These are phyloP conservation scores for Lathyrus aphaca DNA, from an alignment of 306 rosid species.

Conservation along the genomic window DNA sequence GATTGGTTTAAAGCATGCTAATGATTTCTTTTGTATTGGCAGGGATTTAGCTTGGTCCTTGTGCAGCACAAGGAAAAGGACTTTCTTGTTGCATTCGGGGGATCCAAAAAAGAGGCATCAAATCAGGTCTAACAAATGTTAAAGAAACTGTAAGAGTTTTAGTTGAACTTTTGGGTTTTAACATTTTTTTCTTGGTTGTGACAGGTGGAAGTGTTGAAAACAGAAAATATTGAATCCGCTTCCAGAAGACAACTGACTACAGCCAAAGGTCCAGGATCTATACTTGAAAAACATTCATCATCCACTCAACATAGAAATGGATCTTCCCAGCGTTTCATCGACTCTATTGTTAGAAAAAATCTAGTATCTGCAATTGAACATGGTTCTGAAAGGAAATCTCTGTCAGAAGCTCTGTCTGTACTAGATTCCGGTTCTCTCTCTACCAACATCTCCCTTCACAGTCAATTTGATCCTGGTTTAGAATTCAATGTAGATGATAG, in stretches of 20 bases:
- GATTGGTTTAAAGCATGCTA: constrained; percentile 28
- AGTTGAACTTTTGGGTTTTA: constrained; percentile 17
- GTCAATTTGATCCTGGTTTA: constrained; percentile 75
- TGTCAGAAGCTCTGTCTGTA: constrained; percentile 65
- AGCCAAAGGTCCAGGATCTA: constrained; percentile 49
- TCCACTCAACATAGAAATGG: constrained; percentile 55
- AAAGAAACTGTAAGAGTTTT: constrained; percentile 7
- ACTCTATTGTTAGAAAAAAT: constrained; percentile 59
- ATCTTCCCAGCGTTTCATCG: constrained; percentile 54
- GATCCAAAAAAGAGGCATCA: constrained; percentile 88
- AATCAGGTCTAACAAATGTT: constrained; percentile 67
- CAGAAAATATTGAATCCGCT: constrained; percentile 65
- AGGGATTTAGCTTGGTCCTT: constrained; percentile 90
- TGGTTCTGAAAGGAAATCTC: constrained; percentile 93
- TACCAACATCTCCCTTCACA: constrained; percentile 67
- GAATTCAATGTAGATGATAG: constrained; percentile 53
- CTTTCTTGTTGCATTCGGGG: constrained; percentile 96
- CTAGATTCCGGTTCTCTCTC: constrained; percentile 56
- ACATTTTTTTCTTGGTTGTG: background rate
- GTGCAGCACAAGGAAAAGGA: constrained; percentile 85
- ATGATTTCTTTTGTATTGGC: constrained; percentile 32
- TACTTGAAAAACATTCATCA: constrained; percentile 53
- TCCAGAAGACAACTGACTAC: constrained; percentile 50
- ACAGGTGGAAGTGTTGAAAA: constrained; percentile 84
- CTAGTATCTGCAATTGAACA: constrained; percentile 72